Base-by-base conservation (phyloP, 78 protist species). In the Dictyostelium brefeldianum region DNA sequence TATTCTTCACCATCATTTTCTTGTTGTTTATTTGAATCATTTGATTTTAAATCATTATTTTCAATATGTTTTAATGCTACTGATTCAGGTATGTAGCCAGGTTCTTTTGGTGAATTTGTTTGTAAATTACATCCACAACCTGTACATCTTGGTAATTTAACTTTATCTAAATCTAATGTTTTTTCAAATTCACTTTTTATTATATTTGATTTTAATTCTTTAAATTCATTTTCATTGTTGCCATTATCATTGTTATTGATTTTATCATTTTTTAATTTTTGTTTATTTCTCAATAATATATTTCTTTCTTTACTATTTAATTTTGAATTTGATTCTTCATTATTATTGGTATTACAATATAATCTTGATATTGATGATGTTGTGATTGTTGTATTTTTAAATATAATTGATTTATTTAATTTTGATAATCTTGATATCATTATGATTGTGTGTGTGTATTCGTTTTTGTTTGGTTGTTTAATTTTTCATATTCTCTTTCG, bases 91-190 rank as follows among this genome's bases (percentile, higher is more conserved):
- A 90, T 74, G 12, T 31, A 82, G 5, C 95, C 95, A 50, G 81
- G 81, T 53, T 71, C 62, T 47, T 90, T 90, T 57, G 78, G 50
- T n/a, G 65, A 27, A 25, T 29, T 75, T 8, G 53, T 64, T 51
- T 90, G 95, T 17, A 90, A 51, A 15, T 46, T n/a, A 59, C 83
- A 59, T 46, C 95, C 95, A 90, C 95, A 90, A 5, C 95, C 95
- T 12, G 78, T 67, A 77, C 93, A 87, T 27, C 93, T 53, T 29
- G 41, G 43, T 46, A 62, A 47, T 62, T 17, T 4, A 5, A 62
- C 22, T 41, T 64, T 56, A 46, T 80, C 87, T 4, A 80, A 25
- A n/a, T 11, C 22, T 17, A 62, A 20, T 3, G 20, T 31, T 46
- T 12, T 25, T n/a, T 80, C 50, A 14, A 36, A 31, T 51, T 56